These are phyloP conservation scores for Persicaria maculosa DNA, from an alignment of 148 eudicot genomes.

Conservation along the genomic window DNA sequence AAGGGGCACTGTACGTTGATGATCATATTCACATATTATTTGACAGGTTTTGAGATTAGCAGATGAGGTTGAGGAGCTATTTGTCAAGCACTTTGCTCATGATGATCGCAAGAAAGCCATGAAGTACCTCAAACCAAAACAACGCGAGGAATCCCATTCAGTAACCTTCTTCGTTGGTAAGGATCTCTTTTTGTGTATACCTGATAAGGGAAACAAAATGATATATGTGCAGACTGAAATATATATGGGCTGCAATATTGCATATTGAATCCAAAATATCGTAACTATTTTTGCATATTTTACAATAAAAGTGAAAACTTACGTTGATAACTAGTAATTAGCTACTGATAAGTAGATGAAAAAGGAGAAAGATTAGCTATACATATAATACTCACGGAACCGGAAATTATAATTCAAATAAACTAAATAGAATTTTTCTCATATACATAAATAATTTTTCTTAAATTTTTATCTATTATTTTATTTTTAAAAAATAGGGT, in stretches of 20 bases:
- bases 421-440: neutral
- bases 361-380: neutral
- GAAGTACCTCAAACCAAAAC: slow-evolving; percentile 91
- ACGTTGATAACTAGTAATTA: neutral
- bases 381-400: neutral
- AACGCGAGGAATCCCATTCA: slow-evolving; percentile 75
- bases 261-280: neutral
- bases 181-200: slow-evolving; percentile 1
- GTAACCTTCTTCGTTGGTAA: slow-evolving; percentile 90
- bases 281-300: neutral
- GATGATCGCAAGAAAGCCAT: slow-evolving; percentile 85
- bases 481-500: too few relatives aligned
- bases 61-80: slow-evolving; percentile 73
- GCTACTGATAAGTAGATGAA: neutral
- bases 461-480: too few relatives aligned
- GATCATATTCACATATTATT: neutral
- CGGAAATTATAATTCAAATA: neutral
- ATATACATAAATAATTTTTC: too few relatives aligned
- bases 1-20: neutral
- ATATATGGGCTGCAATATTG: neutral
- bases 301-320: neutral
- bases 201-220: neutral
- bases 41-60: slow-evolving; percentile 60
- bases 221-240: neutral
- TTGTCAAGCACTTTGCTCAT: slow-evolving; percentile 68